Conservation (phyloP, 2,329 filamentous ascomycete species). For the Emericellopsis cladophorae region DNA sequence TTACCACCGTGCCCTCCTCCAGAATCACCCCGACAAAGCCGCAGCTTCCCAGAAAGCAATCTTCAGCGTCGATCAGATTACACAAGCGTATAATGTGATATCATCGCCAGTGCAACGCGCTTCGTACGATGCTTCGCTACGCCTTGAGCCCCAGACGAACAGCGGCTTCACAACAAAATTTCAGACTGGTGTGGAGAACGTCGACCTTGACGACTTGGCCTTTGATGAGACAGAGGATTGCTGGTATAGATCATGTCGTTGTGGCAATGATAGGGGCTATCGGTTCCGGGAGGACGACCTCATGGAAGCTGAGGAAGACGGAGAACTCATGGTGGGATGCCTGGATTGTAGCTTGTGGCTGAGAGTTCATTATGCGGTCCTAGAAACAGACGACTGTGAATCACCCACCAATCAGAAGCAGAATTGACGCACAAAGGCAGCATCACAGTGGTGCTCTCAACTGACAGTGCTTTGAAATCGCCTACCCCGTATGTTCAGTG, state of each 20-base stretch:
- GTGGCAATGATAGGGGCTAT: conserved; percentile 50
- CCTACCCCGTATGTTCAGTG: conserved; percentile 6
- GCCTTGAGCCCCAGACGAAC: conserved; percentile 14
- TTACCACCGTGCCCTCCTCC: conserved; percentile 51
- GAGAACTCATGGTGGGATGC: conserved; percentile 52
- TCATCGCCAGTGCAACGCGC: conserved; percentile 33
- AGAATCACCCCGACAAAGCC: conserved; percentile 52
- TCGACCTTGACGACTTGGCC: conserved; percentile 53
- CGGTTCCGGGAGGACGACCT: conserved; percentile 45
- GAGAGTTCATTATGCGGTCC: conserved; percentile 48
- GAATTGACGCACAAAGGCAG: no score
- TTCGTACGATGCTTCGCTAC: conserved; percentile 41
- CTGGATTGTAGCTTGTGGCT: conserved; percentile 56
- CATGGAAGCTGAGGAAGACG: conserved; percentile 42
- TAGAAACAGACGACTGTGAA: conserved; percentile 20
- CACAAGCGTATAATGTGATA: conserved; percentile 43
- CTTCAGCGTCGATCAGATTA: conserved; percentile 29
- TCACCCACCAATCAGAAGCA: no score
- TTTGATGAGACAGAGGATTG: conserved; percentile 32
- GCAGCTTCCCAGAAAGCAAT: conserved; percentile 2
- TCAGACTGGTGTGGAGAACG: conserved; percentile 47
- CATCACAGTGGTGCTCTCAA: neutral
- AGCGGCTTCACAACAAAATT: conserved; percentile 16
- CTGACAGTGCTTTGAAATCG: neutral
- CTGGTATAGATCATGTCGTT: conserved; percentile 50